Evolutionary conservation across 768 basidiomycete genomes (phyloP).

Genomic region (Serendipita sp.): DNA sequence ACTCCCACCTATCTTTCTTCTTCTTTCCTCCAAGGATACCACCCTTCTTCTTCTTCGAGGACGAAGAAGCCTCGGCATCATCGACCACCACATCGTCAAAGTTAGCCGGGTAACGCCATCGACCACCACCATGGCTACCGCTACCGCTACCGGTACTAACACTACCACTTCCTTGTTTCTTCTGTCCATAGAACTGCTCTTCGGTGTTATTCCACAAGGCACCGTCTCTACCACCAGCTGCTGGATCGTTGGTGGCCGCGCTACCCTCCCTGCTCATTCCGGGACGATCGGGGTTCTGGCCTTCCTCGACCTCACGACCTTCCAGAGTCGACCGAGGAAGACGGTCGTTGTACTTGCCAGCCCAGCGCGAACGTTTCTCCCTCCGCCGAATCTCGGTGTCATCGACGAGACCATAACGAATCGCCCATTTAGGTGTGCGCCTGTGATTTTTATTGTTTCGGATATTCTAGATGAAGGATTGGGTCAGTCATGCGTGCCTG

Average conservation of each 20-base stretch:
- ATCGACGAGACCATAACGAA: slow-evolving; percentile 80
- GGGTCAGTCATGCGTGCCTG: slow-evolving; percentile 9
- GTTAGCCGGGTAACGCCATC: slow-evolving; percentile 81
- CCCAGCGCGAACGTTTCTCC: slow-evolving; percentile 75
- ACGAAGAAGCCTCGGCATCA: slow-evolving; percentile 26
- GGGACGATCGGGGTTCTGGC: slow-evolving; percentile 36
- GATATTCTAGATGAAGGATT: slow-evolving; percentile 52
- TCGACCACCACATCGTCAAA: slow-evolving; percentile 40
- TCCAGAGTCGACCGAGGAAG: slow-evolving; percentile 53
- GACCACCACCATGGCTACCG: slow-evolving; percentile 25
- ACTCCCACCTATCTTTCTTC: slow-evolving; percentile 79
- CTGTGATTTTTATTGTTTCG: slow-evolving; percentile 86
- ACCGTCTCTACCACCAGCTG: slow-evolving; percentile 27
- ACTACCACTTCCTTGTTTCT: slow-evolving; percentile 19
- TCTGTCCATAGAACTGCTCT: slow-evolving; percentile 49
- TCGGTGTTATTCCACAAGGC: slow-evolving; percentile 52
- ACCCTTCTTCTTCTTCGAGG: slow-evolving; percentile 39
- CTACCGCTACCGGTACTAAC: slow-evolving; percentile 23
- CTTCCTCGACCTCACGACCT: slow-evolving; percentile 60
- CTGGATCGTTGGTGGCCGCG: slow-evolving; percentile 11
- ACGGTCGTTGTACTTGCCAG: slow-evolving; percentile 70
- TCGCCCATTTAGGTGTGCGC: slow-evolving; percentile 92
- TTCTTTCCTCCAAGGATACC: slow-evolving; percentile 21
- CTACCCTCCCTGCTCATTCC: slow-evolving; percentile 10
- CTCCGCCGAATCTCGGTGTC: slow-evolving; percentile 62